A percentile compares a stretch with the other conserved stretches of the same genome.
Evolutionary conservation across 2,329 filamentous ascomycete genomes (phyloP).

Genomic region (Bretziella fagacearum): DNA sequence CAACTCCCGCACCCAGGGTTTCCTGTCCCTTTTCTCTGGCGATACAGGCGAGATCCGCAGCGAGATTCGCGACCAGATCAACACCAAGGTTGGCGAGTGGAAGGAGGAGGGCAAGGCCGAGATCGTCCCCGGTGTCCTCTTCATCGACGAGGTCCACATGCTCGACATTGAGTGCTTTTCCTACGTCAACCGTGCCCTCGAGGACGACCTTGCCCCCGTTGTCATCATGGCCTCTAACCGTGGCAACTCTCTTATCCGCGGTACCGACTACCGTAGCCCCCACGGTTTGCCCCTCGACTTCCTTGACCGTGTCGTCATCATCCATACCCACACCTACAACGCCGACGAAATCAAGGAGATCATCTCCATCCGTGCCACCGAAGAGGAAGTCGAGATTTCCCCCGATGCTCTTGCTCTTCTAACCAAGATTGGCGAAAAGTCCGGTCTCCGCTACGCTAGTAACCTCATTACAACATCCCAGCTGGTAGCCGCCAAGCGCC

Average conservation of each 20-base stretch:
- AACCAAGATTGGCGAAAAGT: conserved; percentile 88
- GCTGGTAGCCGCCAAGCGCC: conserved; percentile 70
- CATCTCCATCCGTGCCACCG: conserved; percentile 75
- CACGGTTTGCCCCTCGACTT: conserved; percentile 93
- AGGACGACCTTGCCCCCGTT: conserved; percentile 86
- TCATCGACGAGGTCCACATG: conserved; percentile 99
- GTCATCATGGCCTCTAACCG: conserved; percentile 99
- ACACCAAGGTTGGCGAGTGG: conserved; percentile 97
- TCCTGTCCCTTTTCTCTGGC: conserved; percentile 89
- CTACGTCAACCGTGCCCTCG: conserved; percentile 91
- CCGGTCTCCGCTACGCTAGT: conserved; percentile 86
- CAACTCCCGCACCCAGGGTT: conserved; percentile 96
- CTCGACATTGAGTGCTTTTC: conserved; percentile 98
- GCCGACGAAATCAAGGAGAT: conserved; percentile 83
- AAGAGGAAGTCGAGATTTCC: conserved; percentile 87
- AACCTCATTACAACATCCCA: conserved; percentile 94
- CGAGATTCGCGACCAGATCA: conserved; percentile 96
- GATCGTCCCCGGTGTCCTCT: conserved; percentile 90
- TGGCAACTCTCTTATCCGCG: conserved; percentile 77
- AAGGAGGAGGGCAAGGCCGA: conserved; percentile 98
- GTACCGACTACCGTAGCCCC: conserved; percentile 82
- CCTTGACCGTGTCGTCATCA: conserved; percentile 86
- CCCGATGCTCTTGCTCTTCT: conserved; percentile 80
- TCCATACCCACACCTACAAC: conserved; percentile 76
- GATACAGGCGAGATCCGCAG: conserved; percentile 96